Evolutionary conservation across 305 asterid species (phyloP), one percentile per base, ranked within the genome.

Genomic region (Fraxinus greggii): DNA sequence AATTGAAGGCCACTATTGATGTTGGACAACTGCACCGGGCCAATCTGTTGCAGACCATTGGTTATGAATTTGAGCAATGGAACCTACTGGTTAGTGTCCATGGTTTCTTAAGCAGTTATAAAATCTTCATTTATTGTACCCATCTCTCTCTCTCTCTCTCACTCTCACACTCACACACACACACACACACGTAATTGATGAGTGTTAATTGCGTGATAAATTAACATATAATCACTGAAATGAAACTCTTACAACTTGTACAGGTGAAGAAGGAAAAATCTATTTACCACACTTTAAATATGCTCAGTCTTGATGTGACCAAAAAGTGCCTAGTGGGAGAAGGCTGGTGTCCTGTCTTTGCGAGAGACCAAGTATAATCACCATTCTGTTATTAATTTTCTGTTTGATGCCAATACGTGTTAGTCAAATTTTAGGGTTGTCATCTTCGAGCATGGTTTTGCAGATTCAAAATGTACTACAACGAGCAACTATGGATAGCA

Each of bases 281-380:
- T 33, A 56, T 88, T 65, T 89, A 88, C 86, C 90, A 91, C 84
- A 79, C 87, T 29, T 79, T 91, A 81, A 91, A 91, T 82, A 89
- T 91, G 94, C 89, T 91, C 83, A 91, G 84, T 76, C 75, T 89
- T 82, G 92, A 91, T 82, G 94, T 91, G 86, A 89, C 92, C 79
- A 88, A 87, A 83, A 88, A 89, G 82, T 89, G 94, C 87, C 90
- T 91, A 56, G 92, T 91, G 23, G 92, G 92, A 77, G 92, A 91
- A 86, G 94, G 92, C 21, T 91, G 94, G 94, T 89, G 92, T 82
- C 94, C 94, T 76, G 88, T 87, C 61, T 91, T 83, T 83, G 92
- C 92, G 10, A 88, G 87, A 83, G 81, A 78, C 82, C 90, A 89
- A 91, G 94, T 91, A 77, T 38, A 28, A 28, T 26, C 74, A 54